Conservation (phyloP, 129 eudicot species). For the Ambrosia trifida region DNA sequence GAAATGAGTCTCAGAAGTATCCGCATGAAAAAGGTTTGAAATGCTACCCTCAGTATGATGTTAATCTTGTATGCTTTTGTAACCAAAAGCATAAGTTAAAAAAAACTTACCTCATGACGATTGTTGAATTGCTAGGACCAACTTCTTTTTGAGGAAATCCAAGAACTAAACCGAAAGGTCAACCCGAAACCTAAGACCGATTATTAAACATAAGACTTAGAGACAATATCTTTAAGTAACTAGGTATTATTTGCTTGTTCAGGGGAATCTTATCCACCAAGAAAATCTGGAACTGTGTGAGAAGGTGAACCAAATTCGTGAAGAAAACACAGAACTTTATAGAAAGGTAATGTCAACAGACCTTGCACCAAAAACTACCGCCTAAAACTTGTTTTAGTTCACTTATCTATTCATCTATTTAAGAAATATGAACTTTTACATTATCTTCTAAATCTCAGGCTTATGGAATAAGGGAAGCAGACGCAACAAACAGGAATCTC, state of each 20-base stretch:
- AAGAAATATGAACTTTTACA: not conserved
- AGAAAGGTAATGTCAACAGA: slow-evolving; percentile 46
- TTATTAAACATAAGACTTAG: not conserved
- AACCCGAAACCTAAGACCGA: slow-evolving; percentile 1
- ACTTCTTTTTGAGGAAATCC: slow-evolving; percentile 55
- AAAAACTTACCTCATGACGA: slow-evolving; percentile 8
- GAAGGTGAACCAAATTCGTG: slow-evolving; percentile 49
- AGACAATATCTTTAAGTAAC: not conserved
- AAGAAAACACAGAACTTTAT: slow-evolving; percentile 54
- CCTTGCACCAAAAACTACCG: slow-evolving; percentile 4
- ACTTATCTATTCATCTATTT: not conserved
- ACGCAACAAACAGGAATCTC: slow-evolving; percentile 38
- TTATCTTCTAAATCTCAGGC: slow-evolving; percentile 37
- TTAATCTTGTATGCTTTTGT: not conserved
- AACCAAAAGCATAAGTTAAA: not conserved
- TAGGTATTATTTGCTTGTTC: slow-evolving; percentile 21
- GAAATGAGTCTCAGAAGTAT: slow-evolving; percentile 68
- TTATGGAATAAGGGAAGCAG: slow-evolving; percentile 42
- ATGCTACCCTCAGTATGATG: slow-evolving; percentile 2
- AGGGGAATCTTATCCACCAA: slow-evolving; percentile 61
- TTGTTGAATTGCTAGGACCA: slow-evolving; percentile 52
- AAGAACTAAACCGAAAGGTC: slow-evolving; percentile 67
- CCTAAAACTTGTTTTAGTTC: not conserved
- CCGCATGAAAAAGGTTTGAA: slow-evolving; percentile 66
- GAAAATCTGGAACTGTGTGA: slow-evolving; percentile 59